Conservation (phyloP, 495 filamentous ascomycete genomes). For the Elasticomyces elasticus region DNA sequence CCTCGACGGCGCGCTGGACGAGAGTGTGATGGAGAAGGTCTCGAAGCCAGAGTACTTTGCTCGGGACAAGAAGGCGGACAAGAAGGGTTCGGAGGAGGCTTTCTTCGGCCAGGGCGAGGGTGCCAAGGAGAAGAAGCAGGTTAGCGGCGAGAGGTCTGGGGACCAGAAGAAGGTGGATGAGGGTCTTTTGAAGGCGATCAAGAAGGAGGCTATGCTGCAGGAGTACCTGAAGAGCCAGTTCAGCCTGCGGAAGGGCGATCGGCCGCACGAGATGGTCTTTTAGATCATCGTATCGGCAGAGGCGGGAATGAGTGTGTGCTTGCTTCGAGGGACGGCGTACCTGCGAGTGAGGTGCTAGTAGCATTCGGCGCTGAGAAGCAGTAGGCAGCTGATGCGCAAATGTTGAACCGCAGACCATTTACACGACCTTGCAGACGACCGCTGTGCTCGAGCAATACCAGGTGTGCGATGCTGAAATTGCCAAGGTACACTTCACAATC, state of each 20-base stretch:
- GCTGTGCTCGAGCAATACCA: too few relatives aligned
- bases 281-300: constrained; percentile 17
- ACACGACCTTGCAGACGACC: background rate
- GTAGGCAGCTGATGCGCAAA: background rate
- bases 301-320: background rate
- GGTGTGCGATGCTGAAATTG: too few relatives aligned
- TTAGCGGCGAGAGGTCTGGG: constrained; percentile 74
- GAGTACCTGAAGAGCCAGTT: constrained; percentile 87
- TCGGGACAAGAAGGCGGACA: constrained; percentile 81
- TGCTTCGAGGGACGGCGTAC: background rate
- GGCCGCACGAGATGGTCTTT: constrained; percentile 81
- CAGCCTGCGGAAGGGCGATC: constrained; percentile 94
- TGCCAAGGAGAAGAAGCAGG: constrained; percentile 94
- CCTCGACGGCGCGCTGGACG: constrained; percentile 70
- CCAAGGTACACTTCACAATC: too few relatives aligned
- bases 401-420: background rate
- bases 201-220: constrained; percentile 83
- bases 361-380: background rate
- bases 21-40: constrained; percentile 78
- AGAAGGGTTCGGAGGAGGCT: constrained; percentile 81
- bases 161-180: constrained; percentile 99
- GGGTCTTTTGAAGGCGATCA: constrained; percentile 79
- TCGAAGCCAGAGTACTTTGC: constrained; percentile 82
- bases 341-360: background rate
- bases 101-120: constrained; percentile 99